A percentile compares a stretch with the other conserved stretches of the same genome.
phyloP scores from a whole-genome alignment of 805 yeast genomes.

The Suhomyces emberorum region DNA sequence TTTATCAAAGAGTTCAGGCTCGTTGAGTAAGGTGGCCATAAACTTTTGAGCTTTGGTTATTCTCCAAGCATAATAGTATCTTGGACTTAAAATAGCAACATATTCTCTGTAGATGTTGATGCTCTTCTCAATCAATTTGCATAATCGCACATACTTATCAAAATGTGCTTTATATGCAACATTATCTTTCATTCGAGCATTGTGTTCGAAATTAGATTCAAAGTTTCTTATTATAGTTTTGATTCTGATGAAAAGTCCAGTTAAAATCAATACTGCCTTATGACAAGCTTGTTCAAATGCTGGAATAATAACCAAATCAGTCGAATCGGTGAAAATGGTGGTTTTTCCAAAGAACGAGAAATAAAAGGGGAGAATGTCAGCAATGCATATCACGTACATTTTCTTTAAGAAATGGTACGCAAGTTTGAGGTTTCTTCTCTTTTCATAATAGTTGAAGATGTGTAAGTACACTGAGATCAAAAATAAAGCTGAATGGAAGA shows the following conservation, averaged over 20 bases:
- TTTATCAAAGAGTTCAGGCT: conserved; percentile 23
- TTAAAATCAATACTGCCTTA: conserved; percentile 13
- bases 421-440: conserved; percentile 27
- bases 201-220: conserved; percentile 16
- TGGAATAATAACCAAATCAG: conserved; percentile 19
- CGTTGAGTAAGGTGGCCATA: conserved; percentile 32
- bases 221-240: conserved; percentile 3
- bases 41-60: conserved; percentile 55
- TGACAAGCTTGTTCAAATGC: conserved; percentile 17
- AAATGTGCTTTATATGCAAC: conserved; percentile 14
- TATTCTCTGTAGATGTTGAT: conserved; percentile 6
- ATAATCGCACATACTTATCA: conserved; percentile 4
- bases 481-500: conserved; percentile 29
- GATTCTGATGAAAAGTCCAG: conserved; percentile 8
- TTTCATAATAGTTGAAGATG: conserved; percentile 41
- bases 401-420: conserved; percentile 38
- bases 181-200: conserved; percentile 13
- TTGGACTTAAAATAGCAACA: conserved; percentile 42
- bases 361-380: conserved; percentile 13
- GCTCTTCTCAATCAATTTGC: conserved; percentile 1
- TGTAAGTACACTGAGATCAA: conserved; percentile 40
- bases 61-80: conserved; percentile 68
- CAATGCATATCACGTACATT: conserved; percentile 23
- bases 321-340: conserved; percentile 8
- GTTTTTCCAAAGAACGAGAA: conserved; percentile 13